Base-by-base conservation (phyloP, 345 rosid genomes). In the Salix suchowensis region DNA sequence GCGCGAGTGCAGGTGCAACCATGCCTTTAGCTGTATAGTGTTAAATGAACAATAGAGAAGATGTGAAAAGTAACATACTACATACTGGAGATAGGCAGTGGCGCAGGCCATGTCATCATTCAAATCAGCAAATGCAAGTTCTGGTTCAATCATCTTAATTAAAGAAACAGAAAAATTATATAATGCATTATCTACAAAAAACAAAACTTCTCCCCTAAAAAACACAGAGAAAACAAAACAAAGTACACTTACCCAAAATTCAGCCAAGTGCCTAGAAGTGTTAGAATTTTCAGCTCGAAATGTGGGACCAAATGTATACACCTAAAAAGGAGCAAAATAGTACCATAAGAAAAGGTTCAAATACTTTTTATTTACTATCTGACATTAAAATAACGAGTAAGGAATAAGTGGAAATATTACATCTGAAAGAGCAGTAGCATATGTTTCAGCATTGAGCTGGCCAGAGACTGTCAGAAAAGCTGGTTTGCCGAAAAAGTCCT, bases 11-110 rank as follows among this genome's bases (percentile, higher is more conserved):
- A 5, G 28, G 66, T 16, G 50, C 55, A 52, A 70, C 72, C 68
- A 67, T 75, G 71, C 74, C 23, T 67, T 42, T 65, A 72, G 42
- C 66, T 67, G 26, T 37, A 32, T 60, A 79, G 30, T 73, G 70
- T 84, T 39, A 44, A 78, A 77, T 24, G 46, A 62, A 74, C 44
- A 78, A 79, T 58, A 84, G 84, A 70, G 65, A 82, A 67, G 40
- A 86, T 85, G 82, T 80, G 87, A 81, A 80, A 83, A 81, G 91
- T n/a, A 90, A 93, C 99, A 84, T 96, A 96, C 99, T 87, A 91
- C 98, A 73, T 96, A 93, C 97, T 96, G 99, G 96, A 96, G 99
- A 92, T 93, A 96, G 86, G 99, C 98, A 62, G 98, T 82, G 78
- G 99, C 98, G 82, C 99, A 96, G 44, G 98, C 96, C 99, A 93